These are phyloP conservation scores for Ganoderma meredithae DNA, from an alignment of 1,284 basidiomycete species.

Conservation along the genomic window DNA sequence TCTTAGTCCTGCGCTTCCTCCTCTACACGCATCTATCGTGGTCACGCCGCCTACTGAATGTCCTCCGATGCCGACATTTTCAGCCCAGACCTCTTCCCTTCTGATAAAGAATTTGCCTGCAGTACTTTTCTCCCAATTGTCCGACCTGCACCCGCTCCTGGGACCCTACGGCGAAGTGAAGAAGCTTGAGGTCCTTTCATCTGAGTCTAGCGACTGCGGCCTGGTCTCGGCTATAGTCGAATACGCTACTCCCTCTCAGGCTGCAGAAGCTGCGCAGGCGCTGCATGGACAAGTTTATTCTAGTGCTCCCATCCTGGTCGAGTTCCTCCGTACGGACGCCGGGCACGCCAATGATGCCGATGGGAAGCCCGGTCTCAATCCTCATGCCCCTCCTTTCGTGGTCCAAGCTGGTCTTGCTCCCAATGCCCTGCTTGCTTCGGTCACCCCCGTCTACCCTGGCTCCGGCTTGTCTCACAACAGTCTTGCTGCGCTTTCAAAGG, in stretches of 20 bases:
- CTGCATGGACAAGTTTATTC: slow-evolving; percentile 69
- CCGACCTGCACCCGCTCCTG: slow-evolving; percentile 75
- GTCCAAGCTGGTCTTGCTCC: slow-evolving; percentile 29
- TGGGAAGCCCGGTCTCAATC: slow-evolving; percentile 42
- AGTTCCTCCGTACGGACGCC: slow-evolving; percentile 48
- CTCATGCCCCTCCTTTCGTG: slow-evolving; percentile 45
- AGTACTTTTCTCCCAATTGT: slow-evolving; percentile 67
- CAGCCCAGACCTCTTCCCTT: slow-evolving; percentile 49
- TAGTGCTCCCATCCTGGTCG: slow-evolving; percentile 54
- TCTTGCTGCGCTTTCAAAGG: slow-evolving; percentile 28
- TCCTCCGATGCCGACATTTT: slow-evolving; percentile 22
- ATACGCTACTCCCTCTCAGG: slow-evolving; percentile 58
- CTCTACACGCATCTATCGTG: slow-evolving; percentile 31
- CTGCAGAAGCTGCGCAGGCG: slow-evolving; percentile 66
- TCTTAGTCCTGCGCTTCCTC: slow-evolving; percentile 32
- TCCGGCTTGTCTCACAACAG: slow-evolving; percentile 21
- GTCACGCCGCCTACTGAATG: slow-evolving; percentile 38
- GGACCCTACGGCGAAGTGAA: slow-evolving; percentile 75
- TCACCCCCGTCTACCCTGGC: slow-evolving; percentile 28
- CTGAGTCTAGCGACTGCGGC: slow-evolving; percentile 42
- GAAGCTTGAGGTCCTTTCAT: slow-evolving; percentile 53
- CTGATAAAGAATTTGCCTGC: slow-evolving; percentile 72
- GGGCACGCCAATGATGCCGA: slow-evolving; percentile 29
- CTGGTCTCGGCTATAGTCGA: slow-evolving; percentile 67
- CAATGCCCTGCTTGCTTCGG: slow-evolving; percentile 27